Conservation (phyloP, 2,329 filamentous ascomycete genomes). For the Drechslera avenae region DNA sequence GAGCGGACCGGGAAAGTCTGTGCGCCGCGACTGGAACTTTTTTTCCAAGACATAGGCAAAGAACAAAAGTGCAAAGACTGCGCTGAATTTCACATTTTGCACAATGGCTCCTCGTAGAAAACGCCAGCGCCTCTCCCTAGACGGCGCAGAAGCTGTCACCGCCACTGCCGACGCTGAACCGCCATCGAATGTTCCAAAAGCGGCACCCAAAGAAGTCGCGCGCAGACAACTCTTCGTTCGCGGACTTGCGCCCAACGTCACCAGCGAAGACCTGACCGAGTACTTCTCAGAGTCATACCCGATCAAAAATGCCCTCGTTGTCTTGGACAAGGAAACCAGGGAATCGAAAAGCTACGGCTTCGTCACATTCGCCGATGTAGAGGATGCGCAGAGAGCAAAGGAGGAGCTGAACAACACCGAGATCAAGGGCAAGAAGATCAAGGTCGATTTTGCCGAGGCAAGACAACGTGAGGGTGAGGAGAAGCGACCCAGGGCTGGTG, state of each 20-base stretch:
- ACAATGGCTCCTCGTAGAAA: conserved; percentile 50
- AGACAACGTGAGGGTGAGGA: conserved; percentile 67
- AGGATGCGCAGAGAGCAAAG: conserved; percentile 83
- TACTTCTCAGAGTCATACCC: conserved; percentile 95
- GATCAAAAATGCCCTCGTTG: conserved; percentile 93
- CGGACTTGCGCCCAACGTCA: conserved; percentile 77
- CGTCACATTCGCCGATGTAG: conserved; percentile 92
- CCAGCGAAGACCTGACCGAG: conserved; percentile 79
- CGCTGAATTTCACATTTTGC: not conserved
- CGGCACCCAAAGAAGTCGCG: conserved; percentile 37
- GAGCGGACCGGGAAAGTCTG: conserved; percentile 13
- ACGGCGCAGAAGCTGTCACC: conserved; percentile 42
- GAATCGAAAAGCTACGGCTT: conserved; percentile 92
- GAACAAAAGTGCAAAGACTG: conserved; percentile 1
- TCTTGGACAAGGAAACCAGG: conserved; percentile 84
- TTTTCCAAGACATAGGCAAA: conserved; percentile 11
- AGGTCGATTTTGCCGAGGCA: conserved; percentile 85
- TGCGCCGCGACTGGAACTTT: conserved; percentile 20
- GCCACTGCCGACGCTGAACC: conserved; percentile 32
- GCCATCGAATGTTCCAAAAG: conserved; percentile 18
- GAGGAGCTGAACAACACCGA: conserved; percentile 78
- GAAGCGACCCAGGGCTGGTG: conserved; percentile 51
- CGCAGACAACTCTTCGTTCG: conserved; percentile 78
- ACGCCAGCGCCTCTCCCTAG: conserved; percentile 49
- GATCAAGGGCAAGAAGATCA: conserved; percentile 80